Evolutionary conservation across 352 stramenopile species (phyloP).

Genomic region (Phytophthora kernoviae): DNA sequence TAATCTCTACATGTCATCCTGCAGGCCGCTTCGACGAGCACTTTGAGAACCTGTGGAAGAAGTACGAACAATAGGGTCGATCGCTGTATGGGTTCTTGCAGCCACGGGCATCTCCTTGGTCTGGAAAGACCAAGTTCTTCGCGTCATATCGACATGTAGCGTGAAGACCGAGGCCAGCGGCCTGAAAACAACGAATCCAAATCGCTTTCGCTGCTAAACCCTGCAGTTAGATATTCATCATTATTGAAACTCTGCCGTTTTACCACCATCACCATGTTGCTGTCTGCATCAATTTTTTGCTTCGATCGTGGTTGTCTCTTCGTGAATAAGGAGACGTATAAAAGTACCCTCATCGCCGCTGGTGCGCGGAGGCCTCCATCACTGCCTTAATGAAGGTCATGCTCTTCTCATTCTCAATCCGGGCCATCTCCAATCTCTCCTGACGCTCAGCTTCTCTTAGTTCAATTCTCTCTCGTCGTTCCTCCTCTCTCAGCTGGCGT

Average conservation of each 20-base stretch:
- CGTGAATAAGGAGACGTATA: too few species aligned
- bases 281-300: not conserved
- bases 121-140: too few species aligned
- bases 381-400: conserved; percentile 37
- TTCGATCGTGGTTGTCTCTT: too few species aligned
- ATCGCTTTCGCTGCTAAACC: not conserved
- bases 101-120: not conserved
- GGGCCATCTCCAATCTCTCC: conserved; percentile 31
- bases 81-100: not conserved
- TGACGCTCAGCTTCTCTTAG: conserved; percentile 32
- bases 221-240: not conserved
- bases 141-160: too few species aligned
- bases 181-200: not conserved
- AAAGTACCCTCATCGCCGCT: conserved; percentile 19
- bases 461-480: conserved; percentile 23
- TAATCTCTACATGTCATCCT: conserved; percentile 3
- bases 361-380: conserved; percentile 32
- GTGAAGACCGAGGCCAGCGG: not conserved
- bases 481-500: conserved; percentile 26
- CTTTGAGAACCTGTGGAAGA: conserved; percentile 64
- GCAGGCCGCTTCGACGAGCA: conserved; percentile 62
- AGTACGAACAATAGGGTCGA: conserved; percentile 45
- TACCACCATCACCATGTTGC: not conserved
- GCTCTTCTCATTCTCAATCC: conserved; percentile 41
- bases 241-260: not conserved